A percentile compares a stretch with the other conserved stretches of the same genome.
Conservation (phyloP, 176 grass and related monocot genomes). For the Guadua angustifolia region DNA sequence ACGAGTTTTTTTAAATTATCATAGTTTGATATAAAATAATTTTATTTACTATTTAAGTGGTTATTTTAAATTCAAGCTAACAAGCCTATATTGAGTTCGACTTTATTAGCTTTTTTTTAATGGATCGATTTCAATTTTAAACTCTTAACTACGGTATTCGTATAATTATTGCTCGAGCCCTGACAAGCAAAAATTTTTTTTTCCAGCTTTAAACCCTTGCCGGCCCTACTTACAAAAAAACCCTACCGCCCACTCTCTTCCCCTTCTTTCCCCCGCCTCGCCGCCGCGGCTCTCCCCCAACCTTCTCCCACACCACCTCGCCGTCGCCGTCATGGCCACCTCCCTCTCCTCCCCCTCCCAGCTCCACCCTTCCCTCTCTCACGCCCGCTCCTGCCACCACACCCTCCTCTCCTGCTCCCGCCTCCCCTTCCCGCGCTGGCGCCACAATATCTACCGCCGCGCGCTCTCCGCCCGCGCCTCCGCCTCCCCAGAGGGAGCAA, state of each 20-base stretch:
- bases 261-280: neutral
- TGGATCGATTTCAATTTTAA: too few species aligned
- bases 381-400: constrained; percentile 5
- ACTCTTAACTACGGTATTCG: too few species aligned
- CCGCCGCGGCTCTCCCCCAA: constrained; percentile 23
- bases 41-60: too few species aligned
- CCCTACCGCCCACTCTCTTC: constrained; percentile 34
- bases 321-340: constrained; percentile 43
- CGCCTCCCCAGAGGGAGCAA: constrained; percentile 22
- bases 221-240: constrained; percentile 35
- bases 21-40: too few species aligned
- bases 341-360: constrained; percentile 57
- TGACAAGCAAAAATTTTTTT: too few species aligned
- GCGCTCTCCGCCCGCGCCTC: constrained; percentile 4
- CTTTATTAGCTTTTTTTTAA: too few species aligned
- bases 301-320: neutral
- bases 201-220: constrained; percentile 21
- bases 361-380: constrained; percentile 25
- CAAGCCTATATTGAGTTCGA: too few species aligned
- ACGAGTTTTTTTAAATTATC: too few species aligned
- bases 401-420: neutral
- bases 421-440: constrained; percentile 20
- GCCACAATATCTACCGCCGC: constrained; percentile 20
- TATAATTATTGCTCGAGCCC: too few species aligned
- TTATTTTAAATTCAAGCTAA: too few species aligned